phyloP scores from a whole-genome alignment of 176 grass and related monocot species.

The Aegilops sharonensis region DNA sequence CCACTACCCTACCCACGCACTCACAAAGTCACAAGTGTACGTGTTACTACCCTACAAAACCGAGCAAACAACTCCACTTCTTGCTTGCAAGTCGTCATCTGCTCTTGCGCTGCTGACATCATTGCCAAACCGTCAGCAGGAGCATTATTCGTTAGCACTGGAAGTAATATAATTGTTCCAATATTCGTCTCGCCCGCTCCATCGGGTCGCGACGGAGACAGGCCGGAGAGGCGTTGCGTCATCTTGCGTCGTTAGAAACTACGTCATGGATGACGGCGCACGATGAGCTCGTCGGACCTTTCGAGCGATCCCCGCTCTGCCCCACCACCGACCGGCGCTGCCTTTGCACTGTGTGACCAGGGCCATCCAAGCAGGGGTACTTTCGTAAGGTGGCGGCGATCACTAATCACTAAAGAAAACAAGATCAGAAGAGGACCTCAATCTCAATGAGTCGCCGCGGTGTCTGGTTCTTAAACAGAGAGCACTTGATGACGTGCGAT shows the following conservation, averaged over 20 bases:
- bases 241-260: background rate
- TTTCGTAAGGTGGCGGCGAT: background rate
- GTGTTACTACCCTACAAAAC: too few species aligned
- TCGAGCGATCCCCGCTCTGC: background rate
- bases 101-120: background rate
- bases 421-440: background rate
- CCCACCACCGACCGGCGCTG: background rate
- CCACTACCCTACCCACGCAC: too few species aligned
- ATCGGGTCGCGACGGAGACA: background rate
- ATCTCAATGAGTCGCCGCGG: background rate
- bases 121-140: background rate
- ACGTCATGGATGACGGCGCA: background rate
- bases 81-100: background rate
- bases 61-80: background rate
- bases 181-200: background rate
- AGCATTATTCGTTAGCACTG: background rate
- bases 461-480: background rate
- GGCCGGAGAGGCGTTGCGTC: background rate
- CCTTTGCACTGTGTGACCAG: background rate
- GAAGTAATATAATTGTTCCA: background rate
- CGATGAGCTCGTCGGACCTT: background rate
- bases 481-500: background rate
- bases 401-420: background rate
- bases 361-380: background rate
- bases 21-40: too few species aligned